A percentile compares a stretch with the other conserved stretches of the same genome.
Conservation (phyloP, 345 rosid species). For the Rhodomyrtus tomentosa region DNA sequence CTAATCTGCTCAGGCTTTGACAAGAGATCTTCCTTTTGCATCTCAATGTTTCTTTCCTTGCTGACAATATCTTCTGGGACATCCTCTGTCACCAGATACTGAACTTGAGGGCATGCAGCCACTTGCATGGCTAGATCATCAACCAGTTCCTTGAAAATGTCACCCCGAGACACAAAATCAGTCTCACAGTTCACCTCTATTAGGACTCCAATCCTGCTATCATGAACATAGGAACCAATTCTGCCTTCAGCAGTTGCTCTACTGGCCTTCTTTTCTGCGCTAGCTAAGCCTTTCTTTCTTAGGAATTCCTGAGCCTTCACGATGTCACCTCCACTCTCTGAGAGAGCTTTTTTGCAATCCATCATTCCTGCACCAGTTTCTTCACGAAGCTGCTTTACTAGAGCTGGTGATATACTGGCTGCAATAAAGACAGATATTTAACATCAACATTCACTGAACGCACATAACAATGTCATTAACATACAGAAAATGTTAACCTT, state of each 20-base stretch:
- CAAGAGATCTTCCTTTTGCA: constrained; percentile 91
- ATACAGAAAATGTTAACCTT: constrained; percentile 23
- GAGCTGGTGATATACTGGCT: constrained; percentile 62
- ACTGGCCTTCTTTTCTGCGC: constrained; percentile 91
- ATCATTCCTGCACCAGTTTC: constrained; percentile 99
- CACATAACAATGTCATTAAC: not conserved
- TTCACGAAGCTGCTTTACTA: constrained; percentile 94
- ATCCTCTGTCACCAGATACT: constrained; percentile 72
- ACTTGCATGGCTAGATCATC: constrained; percentile 97
- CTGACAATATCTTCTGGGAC: constrained; percentile 66
- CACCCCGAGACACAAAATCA: constrained; percentile 92
- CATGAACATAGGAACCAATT: constrained; percentile 90
- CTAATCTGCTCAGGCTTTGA: constrained; percentile 91
- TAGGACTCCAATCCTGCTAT: constrained; percentile 87
- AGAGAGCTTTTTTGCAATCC: constrained; percentile 93
- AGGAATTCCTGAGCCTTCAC: constrained; percentile 89
- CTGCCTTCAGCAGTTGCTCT: constrained; percentile 92
- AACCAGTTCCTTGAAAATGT: constrained; percentile 84
- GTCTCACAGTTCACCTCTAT: constrained; percentile 95
- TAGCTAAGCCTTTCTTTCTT: constrained; percentile 87
- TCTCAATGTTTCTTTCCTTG: constrained; percentile 84
- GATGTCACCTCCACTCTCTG: constrained; percentile 72
- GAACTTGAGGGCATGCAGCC: constrained; percentile 90
- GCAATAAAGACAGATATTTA: not conserved
- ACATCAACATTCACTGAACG: not conserved